phyloP scores from a whole-genome alignment of 2,329 filamentous ascomycete genomes.

The Gliomastix tumulicola region DNA sequence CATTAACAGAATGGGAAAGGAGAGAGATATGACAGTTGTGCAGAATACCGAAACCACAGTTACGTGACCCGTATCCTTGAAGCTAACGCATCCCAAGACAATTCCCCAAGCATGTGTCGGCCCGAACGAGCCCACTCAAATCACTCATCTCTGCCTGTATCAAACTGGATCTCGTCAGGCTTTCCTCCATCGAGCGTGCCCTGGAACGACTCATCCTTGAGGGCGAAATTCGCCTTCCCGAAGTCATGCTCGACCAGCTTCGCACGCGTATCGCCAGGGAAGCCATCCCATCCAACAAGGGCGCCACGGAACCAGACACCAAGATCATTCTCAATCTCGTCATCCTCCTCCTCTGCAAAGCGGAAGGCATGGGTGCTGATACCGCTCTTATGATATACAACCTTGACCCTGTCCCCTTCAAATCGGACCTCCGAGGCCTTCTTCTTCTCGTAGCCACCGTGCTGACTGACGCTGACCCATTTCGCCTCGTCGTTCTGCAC shows the following conservation, averaged over 20 bases:
- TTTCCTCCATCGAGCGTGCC: constrained; percentile 3
- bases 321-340: constrained; percentile 21
- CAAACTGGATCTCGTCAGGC: constrained; percentile 4
- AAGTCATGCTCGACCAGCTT: constrained; percentile 6
- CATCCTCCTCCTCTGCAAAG: constrained; percentile 15
- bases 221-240: constrained; percentile 6
- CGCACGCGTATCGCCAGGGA: constrained; percentile 10
- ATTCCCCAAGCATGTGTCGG: no score
- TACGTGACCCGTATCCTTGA: no score
- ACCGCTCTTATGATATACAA: constrained; percentile 30
- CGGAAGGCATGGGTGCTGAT: constrained; percentile 25
- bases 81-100: no score
- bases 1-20: no score
- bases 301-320: constrained; percentile 23
- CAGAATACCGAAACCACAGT: no score
- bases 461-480: constrained; percentile 20
- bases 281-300: constrained; percentile 22
- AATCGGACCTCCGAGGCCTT: constrained; percentile 14
- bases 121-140: no score
- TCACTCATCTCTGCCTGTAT: constrained; percentile 3
- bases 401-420: constrained; percentile 22
- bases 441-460: constrained; percentile 19
- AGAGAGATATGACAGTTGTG: no score
- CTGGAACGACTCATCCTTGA: constrained; percentile 5
- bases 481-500: constrained; percentile 13